Evolutionary conservation across 768 basidiomycete species (phyloP).

Genomic region (Glaciozyma antarctica): DNA sequence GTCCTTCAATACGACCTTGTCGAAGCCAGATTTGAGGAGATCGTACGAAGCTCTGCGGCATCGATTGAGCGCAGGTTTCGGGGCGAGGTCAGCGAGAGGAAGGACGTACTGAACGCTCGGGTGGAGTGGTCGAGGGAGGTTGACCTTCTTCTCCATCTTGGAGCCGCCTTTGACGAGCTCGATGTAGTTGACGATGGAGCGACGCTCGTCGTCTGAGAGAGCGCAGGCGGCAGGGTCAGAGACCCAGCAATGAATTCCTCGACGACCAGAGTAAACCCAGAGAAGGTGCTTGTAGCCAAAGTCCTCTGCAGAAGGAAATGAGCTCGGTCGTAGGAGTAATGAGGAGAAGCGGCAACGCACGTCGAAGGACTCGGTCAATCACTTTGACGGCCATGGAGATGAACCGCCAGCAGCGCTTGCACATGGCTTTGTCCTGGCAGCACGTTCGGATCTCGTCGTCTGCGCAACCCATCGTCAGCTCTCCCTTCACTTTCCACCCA

Average conservation of each 20-base stretch:
- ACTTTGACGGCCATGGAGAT: constrained; percentile 86
- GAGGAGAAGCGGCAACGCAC: constrained; percentile 28
- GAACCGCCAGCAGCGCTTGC: constrained; percentile 86
- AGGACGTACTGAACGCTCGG: constrained; percentile 59
- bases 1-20: constrained; percentile 60
- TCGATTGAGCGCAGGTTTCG: background rate
- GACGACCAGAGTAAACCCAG: constrained; percentile 97
- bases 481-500: background rate
- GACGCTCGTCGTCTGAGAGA: constrained; percentile 82
- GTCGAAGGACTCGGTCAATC: constrained; percentile 63
- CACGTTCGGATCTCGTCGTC: constrained; percentile 88
- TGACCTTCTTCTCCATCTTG: constrained; percentile 71
- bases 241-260: constrained; percentile 98
- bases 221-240: constrained; percentile 78
- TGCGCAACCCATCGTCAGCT: background rate
- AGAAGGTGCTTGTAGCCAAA: constrained; percentile 83
- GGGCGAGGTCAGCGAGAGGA: background rate
- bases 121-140: constrained; percentile 57
- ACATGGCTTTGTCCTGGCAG: constrained; percentile 83
- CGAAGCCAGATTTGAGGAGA: constrained; percentile 50
- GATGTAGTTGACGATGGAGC: constrained; percentile 74
- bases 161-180: constrained; percentile 73
- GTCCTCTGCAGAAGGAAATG: constrained; percentile 47
- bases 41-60: background rate
- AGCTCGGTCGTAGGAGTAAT: background rate